A percentile compares a stretch with the other conserved stretches of the same genome.
phyloP scores from a whole-genome alignment of 2,329 filamentous ascomycete genomes.

The Fusarium multiceps region DNA sequence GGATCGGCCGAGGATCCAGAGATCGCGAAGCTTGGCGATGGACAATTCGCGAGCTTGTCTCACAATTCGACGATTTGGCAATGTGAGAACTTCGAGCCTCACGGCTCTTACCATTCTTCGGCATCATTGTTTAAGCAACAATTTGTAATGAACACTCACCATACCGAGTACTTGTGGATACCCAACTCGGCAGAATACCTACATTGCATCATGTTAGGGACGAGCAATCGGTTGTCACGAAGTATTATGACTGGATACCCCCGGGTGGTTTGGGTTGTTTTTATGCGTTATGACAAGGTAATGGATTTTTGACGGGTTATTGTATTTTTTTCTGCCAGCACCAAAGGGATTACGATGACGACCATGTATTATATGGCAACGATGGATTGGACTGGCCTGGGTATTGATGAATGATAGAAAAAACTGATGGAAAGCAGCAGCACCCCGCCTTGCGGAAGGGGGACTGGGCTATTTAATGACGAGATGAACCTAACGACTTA shows the following conservation, averaged over 20 bases:
- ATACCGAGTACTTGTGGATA: constrained; percentile 39
- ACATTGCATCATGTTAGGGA: constrained; percentile 29
- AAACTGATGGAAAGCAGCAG: constrained; percentile 41
- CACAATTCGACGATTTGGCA: constrained; percentile 55
- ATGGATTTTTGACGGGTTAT: constrained; percentile 11
- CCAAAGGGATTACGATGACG: constrained; percentile 34
- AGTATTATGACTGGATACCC: constrained; percentile 42
- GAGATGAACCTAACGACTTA: constrained; percentile 48
- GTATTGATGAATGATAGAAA: constrained; percentile 43
- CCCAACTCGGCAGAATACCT: constrained; percentile 28
- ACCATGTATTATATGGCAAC: constrained; percentile 43
- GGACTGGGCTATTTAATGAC: constrained; percentile 42
- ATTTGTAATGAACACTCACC: constrained; percentile 42
- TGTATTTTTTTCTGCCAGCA: constrained; percentile 27
- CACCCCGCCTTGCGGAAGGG: constrained; percentile 30
- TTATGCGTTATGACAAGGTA: constrained; percentile 21
- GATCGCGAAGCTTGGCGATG: constrained; percentile 78
- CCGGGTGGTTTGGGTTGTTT: constrained; percentile 22
- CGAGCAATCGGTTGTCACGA: constrained; percentile 24
- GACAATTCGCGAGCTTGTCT: constrained; percentile 73
- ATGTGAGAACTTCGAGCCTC: constrained; percentile 44
- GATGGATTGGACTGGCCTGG: constrained; percentile 22
- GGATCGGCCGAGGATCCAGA: constrained; percentile 73
- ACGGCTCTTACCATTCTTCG: constrained; percentile 32
- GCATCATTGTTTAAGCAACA: constrained; percentile 34